phyloP scores from a whole-genome alignment of 2,329 filamentous ascomycete genomes.

The Emydomyces testavorans region DNA sequence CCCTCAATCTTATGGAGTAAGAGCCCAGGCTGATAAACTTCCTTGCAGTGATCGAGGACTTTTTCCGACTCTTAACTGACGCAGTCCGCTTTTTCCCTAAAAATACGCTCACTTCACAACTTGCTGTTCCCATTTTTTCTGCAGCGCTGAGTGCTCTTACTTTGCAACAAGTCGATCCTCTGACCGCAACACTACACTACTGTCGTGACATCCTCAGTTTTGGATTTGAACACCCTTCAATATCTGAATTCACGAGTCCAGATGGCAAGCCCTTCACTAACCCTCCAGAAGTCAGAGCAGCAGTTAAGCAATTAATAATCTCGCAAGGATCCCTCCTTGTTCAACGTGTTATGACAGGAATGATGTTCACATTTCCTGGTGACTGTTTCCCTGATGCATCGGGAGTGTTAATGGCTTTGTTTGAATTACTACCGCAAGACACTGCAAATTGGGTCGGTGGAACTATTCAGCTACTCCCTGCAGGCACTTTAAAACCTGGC shows the following conservation, averaged over 20 bases:
- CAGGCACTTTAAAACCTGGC: constrained; percentile 64
- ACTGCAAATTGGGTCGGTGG: constrained; percentile 71
- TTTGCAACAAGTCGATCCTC: constrained; percentile 79
- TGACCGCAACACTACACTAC: constrained; percentile 87
- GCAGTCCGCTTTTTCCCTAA: constrained; percentile 86
- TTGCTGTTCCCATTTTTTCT: constrained; percentile 73
- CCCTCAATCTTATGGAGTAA: constrained; percentile 12
- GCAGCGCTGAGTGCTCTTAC: constrained; percentile 78
- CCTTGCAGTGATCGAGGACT: constrained; percentile 70
- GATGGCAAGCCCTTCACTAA: constrained; percentile 49
- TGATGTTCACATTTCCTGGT: constrained; percentile 98
- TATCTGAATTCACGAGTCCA: constrained; percentile 48
- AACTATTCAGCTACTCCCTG: constrained; percentile 73
- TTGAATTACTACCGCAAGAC: constrained; percentile 71
- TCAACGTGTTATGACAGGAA: constrained; percentile 83
- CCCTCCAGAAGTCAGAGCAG: constrained; percentile 56
- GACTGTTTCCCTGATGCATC: constrained; percentile 94
- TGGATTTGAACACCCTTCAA: constrained; percentile 57
- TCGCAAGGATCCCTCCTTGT: constrained; percentile 65
- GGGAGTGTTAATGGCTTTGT: constrained; percentile 78
- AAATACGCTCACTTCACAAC: constrained; percentile 64
- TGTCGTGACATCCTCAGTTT: constrained; percentile 84
- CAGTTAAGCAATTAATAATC: constrained; percentile 60
- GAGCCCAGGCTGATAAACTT: background rate
- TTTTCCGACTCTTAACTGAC: constrained; percentile 85